phyloP scores from a whole-genome alignment of 1,284 basidiomycete species.

The Marasmius oreades region DNA sequence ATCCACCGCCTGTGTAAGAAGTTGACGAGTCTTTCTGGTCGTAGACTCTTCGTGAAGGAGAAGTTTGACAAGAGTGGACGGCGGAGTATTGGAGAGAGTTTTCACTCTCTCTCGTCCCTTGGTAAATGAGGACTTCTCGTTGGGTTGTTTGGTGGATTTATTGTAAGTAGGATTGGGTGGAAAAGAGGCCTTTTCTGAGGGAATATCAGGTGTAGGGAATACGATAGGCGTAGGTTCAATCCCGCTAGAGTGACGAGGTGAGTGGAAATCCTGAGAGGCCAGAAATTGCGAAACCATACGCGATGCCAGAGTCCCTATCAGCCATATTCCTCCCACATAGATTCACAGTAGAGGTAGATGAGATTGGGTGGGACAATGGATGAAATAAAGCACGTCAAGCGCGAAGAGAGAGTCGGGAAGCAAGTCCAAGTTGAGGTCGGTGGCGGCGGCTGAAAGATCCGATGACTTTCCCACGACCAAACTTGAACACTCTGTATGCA shows the following conservation, averaged over 20 bases:
- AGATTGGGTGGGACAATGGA: too few species aligned
- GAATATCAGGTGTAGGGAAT: background rate
- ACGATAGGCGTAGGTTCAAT: background rate
- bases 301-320: conserved; percentile 1
- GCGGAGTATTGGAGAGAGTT: background rate
- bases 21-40: background rate
- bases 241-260: too few species aligned
- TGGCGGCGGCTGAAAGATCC: too few species aligned
- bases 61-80: background rate
- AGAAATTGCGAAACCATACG: background rate
- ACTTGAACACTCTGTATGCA: too few species aligned
- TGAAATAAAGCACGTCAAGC: too few species aligned
- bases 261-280: background rate
- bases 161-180: background rate
- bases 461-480: too few species aligned
- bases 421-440: too few species aligned
- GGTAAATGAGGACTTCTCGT: background rate
- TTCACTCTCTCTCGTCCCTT: background rate
- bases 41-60: background rate
- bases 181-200: background rate
- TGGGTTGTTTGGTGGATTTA: background rate
- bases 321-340: background rate
- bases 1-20: background rate
- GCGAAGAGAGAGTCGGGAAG: too few species aligned
- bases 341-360: background rate